A percentile compares a stretch with the other conserved stretches of the same genome.
Conservation (phyloP, 23 red algal genomes). For the Gracilaria gracilis region DNA sequence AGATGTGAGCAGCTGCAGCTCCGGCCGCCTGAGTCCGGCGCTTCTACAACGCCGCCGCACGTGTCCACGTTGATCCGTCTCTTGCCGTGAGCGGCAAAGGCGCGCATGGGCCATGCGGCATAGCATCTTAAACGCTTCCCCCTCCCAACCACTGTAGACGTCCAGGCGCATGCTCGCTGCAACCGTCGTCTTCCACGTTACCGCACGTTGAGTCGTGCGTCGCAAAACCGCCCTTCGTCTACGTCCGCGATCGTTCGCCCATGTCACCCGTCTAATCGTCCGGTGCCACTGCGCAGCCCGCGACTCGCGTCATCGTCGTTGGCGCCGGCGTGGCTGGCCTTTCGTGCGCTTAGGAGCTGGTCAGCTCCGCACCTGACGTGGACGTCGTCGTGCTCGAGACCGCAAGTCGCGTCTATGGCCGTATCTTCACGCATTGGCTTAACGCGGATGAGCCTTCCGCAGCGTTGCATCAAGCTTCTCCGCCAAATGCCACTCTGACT, state of each 20-base stretch:
- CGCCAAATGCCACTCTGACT: neutral
- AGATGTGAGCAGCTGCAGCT: too few relatives aligned
- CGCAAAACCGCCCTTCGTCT: too few relatives aligned
- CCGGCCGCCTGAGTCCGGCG: too few relatives aligned
- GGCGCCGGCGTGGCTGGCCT: constrained; percentile 94
- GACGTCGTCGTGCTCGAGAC: constrained; percentile 89
- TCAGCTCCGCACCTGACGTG: neutral
- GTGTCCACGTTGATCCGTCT: constrained; percentile 21
- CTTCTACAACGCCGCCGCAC: neutral
- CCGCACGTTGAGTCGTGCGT: too few relatives aligned
- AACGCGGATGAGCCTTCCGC: neutral
- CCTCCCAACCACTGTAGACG: neutral
- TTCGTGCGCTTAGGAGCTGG: constrained; percentile 70
- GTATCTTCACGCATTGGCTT: constrained; percentile 71
- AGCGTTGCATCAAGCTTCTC: neutral
- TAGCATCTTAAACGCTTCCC: neutral
- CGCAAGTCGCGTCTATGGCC: constrained; percentile 78
- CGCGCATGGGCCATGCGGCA: neutral
- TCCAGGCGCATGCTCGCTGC: neutral
- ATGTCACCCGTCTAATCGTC: too few relatives aligned
- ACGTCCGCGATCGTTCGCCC: too few relatives aligned
- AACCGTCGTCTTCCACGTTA: neutral
- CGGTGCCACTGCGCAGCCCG: constrained; percentile 6
- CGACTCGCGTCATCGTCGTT: constrained; percentile 71
- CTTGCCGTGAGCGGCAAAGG: neutral